These are phyloP conservation scores for Pholiota adiposa DNA, from an alignment of 1,284 basidiomycete genomes.

Conservation along the genomic window DNA sequence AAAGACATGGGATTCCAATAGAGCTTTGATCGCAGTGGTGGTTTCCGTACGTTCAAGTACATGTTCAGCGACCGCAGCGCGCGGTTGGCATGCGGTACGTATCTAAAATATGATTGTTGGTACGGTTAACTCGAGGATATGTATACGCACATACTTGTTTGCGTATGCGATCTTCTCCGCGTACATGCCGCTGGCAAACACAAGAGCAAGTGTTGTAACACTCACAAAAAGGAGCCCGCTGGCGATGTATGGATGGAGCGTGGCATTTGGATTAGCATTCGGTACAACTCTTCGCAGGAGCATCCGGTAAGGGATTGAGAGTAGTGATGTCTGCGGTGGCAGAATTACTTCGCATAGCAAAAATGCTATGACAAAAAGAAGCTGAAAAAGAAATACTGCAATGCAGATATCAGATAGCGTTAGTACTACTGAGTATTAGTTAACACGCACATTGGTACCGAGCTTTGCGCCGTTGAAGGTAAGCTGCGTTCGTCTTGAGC, in stretches of 20 bases:
- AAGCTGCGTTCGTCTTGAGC: constrained; percentile 90
- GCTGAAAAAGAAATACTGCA: constrained; percentile 77
- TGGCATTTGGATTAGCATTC: constrained; percentile 45
- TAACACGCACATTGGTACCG: constrained; percentile 82
- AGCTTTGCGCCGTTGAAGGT: constrained; percentile 79
- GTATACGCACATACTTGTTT: constrained; percentile 72
- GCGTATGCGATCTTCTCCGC: constrained; percentile 96
- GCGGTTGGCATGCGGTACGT: constrained; percentile 95
- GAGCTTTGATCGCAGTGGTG: constrained; percentile 64
- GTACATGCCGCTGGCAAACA: constrained; percentile 97
- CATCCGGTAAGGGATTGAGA: constrained; percentile 65
- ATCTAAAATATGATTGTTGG: constrained; percentile 54
- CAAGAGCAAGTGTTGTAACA: constrained; percentile 88
- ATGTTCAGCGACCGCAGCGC: constrained; percentile 94
- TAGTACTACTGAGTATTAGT: neutral
- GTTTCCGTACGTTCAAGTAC: constrained; percentile 92
- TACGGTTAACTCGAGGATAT: neutral
- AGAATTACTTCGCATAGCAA: constrained; percentile 77
- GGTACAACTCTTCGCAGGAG: constrained; percentile 54
- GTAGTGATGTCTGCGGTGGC: constrained; percentile 59
- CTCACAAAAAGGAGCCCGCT: constrained; percentile 83
- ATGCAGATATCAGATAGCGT: constrained; percentile 14
- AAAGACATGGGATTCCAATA: constrained; percentile 68
- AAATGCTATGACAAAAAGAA: constrained; percentile 71
- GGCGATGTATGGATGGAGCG: constrained; percentile 70